A percentile compares a stretch with the other conserved stretches of the same genome.
Evolutionary conservation across 345 rosid species (phyloP).

Genomic region (Eucalyptus rudis): DNA sequence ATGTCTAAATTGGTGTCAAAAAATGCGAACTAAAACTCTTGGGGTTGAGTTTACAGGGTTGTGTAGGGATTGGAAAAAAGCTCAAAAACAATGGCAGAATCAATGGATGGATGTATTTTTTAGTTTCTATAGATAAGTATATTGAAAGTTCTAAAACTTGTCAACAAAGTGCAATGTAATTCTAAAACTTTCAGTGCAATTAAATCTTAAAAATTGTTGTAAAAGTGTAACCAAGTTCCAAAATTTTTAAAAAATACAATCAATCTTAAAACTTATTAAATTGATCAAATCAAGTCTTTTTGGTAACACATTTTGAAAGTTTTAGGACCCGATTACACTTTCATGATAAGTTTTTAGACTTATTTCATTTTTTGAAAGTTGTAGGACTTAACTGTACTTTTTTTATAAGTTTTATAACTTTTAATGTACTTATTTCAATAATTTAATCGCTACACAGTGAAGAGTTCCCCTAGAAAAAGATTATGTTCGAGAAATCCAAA

Average conservation of each 20-base stretch:
- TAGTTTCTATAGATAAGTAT: neutral
- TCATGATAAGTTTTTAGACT: too few relatives aligned
- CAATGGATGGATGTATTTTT: neutral
- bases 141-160: too few relatives aligned
- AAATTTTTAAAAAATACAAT: too few relatives aligned
- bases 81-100: neutral
- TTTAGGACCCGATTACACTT: too few relatives aligned
- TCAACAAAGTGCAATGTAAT: too few relatives aligned
- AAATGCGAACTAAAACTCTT: neutral
- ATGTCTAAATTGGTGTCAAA: neutral
- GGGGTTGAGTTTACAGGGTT: neutral
- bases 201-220: too few relatives aligned
- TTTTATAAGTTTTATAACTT: too few relatives aligned
- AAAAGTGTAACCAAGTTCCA: too few relatives aligned
- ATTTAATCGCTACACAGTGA: neutral
- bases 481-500: neutral
- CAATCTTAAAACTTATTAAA: too few relatives aligned
- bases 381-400: rapidly evolving
- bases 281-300: too few relatives aligned
- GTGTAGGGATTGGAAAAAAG: neutral
- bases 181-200: rapidly evolving
- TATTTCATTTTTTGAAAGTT: too few relatives aligned
- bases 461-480: neutral
- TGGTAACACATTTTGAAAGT: too few relatives aligned
- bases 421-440: neutral